Conservation (phyloP, 208 protist species). For the Strigomonas oncopelti region DNA sequence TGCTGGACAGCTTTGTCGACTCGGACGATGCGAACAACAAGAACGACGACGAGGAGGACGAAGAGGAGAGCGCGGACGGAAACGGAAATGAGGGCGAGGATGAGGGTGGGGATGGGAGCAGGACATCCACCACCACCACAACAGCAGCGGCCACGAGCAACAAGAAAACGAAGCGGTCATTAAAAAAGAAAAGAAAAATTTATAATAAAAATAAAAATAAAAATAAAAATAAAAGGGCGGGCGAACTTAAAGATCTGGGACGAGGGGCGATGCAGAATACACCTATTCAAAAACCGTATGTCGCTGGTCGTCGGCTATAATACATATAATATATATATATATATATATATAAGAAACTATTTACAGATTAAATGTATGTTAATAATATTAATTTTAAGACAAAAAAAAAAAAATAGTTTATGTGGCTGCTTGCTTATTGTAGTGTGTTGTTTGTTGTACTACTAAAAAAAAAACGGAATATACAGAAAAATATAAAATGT, state of each 20-base stretch:
- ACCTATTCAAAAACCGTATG: conserved; percentile 78
- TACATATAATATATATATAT: too few species aligned
- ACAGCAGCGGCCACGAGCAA: too few species aligned
- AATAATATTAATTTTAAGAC: background rate
- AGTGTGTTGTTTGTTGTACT: too few species aligned
- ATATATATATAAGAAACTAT: too few species aligned
- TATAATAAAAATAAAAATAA: background rate
- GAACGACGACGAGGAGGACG: conserved; percentile 16
- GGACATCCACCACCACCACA: too few species aligned
- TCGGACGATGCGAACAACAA: conserved; percentile 26
- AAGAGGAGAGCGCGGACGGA: conserved; percentile 14
- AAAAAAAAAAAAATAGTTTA: background rate
- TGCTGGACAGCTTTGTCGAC: conserved; percentile 73
- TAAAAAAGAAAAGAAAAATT: background rate
- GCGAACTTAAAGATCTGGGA: conserved; percentile 54
- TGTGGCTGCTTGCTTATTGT: too few species aligned
- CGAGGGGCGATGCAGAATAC: conserved; percentile 77
- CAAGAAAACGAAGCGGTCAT: too few species aligned
- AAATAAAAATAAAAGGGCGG: conserved; percentile 19
- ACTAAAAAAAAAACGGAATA: background rate
- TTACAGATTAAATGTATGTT: background rate
- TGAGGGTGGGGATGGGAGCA: background rate
- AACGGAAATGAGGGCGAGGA: background rate
- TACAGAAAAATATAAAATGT: background rate
- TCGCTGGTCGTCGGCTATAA: conserved; percentile 56